phyloP scores from a whole-genome alignment of 805 yeast genomes.

The Sporopachydermia quercuum region DNA sequence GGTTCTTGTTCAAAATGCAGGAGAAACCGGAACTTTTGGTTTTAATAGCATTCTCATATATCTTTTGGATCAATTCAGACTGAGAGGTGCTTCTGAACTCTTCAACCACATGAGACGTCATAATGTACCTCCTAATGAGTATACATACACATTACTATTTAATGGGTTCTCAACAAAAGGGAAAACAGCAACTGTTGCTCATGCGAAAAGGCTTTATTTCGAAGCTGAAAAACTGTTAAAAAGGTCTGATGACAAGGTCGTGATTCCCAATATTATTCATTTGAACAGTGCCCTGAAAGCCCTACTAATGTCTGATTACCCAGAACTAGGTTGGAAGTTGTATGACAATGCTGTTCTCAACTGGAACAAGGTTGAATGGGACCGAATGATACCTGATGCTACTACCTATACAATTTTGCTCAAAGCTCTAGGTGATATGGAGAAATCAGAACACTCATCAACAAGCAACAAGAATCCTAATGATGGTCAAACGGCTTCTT shows the following conservation, averaged over 20 bases:
- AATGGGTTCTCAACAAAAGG: background rate
- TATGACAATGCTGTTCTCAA: background rate
- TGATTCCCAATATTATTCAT: background rate
- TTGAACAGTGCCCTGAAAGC: background rate
- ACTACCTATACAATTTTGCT: too few relatives aligned
- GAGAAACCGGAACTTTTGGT: background rate
- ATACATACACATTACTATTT: background rate
- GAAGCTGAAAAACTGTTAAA: background rate
- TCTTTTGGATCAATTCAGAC: background rate
- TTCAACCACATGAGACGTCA: background rate
- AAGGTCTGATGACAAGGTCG: background rate
- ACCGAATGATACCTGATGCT: too few relatives aligned
- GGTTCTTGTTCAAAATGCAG: background rate
- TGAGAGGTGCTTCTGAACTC: background rate
- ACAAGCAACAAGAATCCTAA: too few relatives aligned
- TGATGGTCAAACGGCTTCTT: background rate
- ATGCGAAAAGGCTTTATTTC: background rate
- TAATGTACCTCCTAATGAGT: background rate
- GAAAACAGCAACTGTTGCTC: background rate
- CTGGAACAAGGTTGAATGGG: too few relatives aligned
- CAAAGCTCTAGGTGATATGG: too few relatives aligned
- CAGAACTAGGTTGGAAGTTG: background rate
- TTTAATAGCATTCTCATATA: background rate
- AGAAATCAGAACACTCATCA: background rate
- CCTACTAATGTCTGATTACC: background rate